A percentile compares a stretch with the other conserved stretches of the same genome.
These are phyloP conservation scores for Globisporangium paddicum DNA, from an alignment of 352 stramenopile species.

Conservation along the genomic window DNA sequence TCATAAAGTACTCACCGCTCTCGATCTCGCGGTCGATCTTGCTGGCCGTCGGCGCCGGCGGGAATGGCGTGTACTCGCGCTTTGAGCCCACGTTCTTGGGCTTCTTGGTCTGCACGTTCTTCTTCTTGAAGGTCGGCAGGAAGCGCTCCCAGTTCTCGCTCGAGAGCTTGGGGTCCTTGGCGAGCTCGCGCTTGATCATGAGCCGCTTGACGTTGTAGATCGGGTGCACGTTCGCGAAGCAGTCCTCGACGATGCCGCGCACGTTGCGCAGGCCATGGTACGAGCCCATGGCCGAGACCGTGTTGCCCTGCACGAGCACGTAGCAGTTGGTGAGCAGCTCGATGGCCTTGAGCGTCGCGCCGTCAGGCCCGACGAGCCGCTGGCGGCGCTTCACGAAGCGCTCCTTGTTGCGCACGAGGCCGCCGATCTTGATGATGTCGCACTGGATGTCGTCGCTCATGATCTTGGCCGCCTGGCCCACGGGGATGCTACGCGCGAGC, in stretches of 20 bases:
- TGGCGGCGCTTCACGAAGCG: constrained; percentile 98
- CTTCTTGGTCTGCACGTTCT: constrained; percentile 98
- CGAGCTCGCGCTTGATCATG: constrained; percentile 99
- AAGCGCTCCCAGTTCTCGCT: constrained; percentile 99
- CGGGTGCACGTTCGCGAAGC: constrained; percentile 99
- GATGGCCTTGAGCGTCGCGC: constrained; percentile 96
- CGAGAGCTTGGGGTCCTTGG: constrained; percentile 96
- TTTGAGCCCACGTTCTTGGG: constrained; percentile 87
- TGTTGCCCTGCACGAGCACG: constrained; percentile 98
- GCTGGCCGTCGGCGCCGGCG: constrained; percentile 90
- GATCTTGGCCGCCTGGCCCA: constrained; percentile 96
- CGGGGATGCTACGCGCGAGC: constrained; percentile 95
- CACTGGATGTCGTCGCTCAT: constrained; percentile 98
- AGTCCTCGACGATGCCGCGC: constrained; percentile 98
- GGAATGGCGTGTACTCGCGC: constrained; percentile 98
- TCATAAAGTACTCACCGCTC: constrained; percentile 99
- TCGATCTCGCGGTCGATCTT: constrained; percentile 99
- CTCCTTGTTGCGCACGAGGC: constrained; percentile 98
- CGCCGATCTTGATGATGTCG: constrained; percentile 99
- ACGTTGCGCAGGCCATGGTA: constrained; percentile 93
- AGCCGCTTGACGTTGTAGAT: constrained; percentile 99
- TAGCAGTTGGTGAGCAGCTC: constrained; percentile 99
- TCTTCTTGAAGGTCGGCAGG: constrained; percentile 98
- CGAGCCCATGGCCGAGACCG: constrained; percentile 88
- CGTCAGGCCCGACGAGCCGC: constrained; percentile 96